Conservation (phyloP, 768 basidiomycete genomes). For the button mushroom (Agaricus bisporus) region DNA sequence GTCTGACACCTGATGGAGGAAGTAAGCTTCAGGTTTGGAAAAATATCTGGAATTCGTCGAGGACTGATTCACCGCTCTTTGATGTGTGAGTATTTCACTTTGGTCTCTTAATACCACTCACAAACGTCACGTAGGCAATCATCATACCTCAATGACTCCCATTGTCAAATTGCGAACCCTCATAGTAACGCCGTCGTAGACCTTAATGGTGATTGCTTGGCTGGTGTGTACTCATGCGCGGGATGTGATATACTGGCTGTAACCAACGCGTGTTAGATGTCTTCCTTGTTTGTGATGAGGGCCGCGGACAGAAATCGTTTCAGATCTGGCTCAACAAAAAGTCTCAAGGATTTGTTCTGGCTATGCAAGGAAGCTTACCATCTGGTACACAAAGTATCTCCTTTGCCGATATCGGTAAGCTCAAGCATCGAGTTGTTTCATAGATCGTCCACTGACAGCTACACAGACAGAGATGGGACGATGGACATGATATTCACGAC, state of each 20-base stretch:
- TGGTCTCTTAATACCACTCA: not conserved
- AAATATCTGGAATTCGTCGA: conserved; percentile 69
- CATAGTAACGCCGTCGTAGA: conserved; percentile 96
- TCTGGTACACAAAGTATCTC: conserved; percentile 69
- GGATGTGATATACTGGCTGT: not conserved
- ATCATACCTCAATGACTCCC: conserved; percentile 53
- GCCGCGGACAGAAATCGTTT: conserved; percentile 52
- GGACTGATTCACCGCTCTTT: conserved; percentile 49
- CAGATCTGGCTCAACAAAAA: conserved; percentile 95
- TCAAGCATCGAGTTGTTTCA: not conserved
- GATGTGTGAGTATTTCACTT: conserved; percentile 47
- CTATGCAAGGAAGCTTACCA: conserved; percentile 65
- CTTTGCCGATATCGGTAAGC: conserved; percentile 86
- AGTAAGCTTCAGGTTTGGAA: conserved; percentile 62
- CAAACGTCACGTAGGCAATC: conserved; percentile 35
- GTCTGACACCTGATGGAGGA: conserved; percentile 41
- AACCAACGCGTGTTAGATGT: conserved; percentile 47
- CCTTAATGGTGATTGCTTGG: conserved; percentile 91
- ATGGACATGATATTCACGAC: conserved; percentile 92
- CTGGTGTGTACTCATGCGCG: conserved; percentile 44
- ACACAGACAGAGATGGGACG: conserved; percentile 86
- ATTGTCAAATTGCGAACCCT: conserved; percentile 78
- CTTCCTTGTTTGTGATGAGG: conserved; percentile 80
- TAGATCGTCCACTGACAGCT: not conserved
- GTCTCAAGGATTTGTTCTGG: conserved; percentile 62